These are phyloP conservation scores for Trifolium dubium DNA, from an alignment of 306 rosid genomes.

Conservation along the genomic window DNA sequence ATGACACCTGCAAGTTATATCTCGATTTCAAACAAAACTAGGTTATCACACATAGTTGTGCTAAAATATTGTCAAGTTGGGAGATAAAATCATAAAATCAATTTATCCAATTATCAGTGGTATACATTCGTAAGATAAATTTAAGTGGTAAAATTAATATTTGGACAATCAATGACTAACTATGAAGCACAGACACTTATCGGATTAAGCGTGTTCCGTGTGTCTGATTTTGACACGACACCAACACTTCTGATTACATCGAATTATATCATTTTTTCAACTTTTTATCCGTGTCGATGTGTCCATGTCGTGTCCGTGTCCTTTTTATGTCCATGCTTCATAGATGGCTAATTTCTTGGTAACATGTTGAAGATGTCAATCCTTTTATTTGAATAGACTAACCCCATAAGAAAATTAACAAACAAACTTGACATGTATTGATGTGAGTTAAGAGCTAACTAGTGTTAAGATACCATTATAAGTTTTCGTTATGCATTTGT, in stretches of 20 bases:
- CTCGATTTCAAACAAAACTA: background rate
- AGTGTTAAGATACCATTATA: conserved; percentile 13
- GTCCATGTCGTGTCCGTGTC: too few relatives aligned
- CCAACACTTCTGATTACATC: too few relatives aligned
- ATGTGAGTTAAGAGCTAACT: conserved; percentile 19
- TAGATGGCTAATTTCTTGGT: conserved; percentile 6
- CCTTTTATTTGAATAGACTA: background rate
- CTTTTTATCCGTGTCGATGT: too few relatives aligned
- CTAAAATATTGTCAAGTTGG: background rate
- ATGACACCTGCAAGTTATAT: background rate
- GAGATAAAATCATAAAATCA: conserved; percentile 5
- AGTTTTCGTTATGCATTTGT: background rate
- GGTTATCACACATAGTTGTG: background rate
- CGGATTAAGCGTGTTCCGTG: too few relatives aligned
- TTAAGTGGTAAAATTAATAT: conserved; percentile 1
- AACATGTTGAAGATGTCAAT: conserved; percentile 24
- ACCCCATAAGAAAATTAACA: background rate
- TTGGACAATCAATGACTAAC: background rate
- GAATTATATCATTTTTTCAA: too few relatives aligned
- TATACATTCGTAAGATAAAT: conserved; percentile 28
- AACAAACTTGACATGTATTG: conserved; percentile 1
- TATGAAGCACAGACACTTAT: background rate
- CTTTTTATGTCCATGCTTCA: too few relatives aligned
- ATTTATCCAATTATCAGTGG: background rate
- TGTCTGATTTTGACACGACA: too few relatives aligned